These are phyloP conservation scores for Yarrowia sp. DNA, from an alignment of 805 yeast species.

Conservation along the genomic window DNA sequence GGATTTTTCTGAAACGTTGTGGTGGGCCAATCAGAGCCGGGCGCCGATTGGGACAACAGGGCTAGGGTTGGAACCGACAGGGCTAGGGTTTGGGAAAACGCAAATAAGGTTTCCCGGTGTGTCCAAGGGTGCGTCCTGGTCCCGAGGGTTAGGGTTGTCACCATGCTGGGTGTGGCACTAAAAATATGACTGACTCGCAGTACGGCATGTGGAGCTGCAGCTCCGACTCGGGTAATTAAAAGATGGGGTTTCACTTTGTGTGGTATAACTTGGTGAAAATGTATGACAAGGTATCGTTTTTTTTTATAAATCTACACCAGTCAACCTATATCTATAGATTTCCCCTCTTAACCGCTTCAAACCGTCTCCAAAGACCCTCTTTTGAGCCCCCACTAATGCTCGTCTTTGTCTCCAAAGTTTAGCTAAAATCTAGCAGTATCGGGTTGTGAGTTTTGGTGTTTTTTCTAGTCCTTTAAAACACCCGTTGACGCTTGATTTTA, in stretches of 20 bases:
- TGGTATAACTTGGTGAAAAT: not conserved
- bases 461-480: not conserved
- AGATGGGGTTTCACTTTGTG: not conserved
- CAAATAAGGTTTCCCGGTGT: not conserved
- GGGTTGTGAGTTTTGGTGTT: not conserved
- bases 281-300: not conserved
- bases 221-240: not conserved
- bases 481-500: not conserved
- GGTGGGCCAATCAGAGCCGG: slow-evolving; percentile 20
- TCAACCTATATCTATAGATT: not conserved
- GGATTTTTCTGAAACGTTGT: slow-evolving; percentile 14
- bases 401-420: not conserved
- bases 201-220: not conserved
- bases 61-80: not conserved
- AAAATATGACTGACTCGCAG: too few relatives aligned
- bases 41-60: not conserved
- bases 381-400: too few relatives aligned
- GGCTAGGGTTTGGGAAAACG: not conserved
- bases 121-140: not conserved
- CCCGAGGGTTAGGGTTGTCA: not conserved
- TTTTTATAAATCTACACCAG: not conserved
- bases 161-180: too few relatives aligned
- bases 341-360: not conserved
- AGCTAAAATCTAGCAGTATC: not conserved
- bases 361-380: not conserved